Evolutionary conservation across 768 basidiomycete genomes (phyloP).

Genomic region (Hortiboletus flavorubellus): DNA sequence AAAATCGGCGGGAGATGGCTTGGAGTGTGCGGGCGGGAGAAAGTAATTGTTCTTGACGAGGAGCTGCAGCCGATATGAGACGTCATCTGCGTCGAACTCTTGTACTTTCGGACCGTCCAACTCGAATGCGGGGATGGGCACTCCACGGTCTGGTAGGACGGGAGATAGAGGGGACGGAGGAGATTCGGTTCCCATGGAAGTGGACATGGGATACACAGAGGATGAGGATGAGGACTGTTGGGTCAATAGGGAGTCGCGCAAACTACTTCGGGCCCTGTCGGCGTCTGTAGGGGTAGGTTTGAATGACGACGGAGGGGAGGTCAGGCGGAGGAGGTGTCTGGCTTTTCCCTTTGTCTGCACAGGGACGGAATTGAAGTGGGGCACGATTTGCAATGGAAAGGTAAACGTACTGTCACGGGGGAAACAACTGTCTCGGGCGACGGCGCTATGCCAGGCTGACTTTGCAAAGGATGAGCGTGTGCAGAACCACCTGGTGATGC

Average conservation of each 20-base stretch:
- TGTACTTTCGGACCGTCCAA: slow-evolving; percentile 48
- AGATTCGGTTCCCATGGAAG: slow-evolving; percentile 63
- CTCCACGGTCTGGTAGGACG: slow-evolving; percentile 38
- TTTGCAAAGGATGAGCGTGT: slow-evolving; percentile 1
- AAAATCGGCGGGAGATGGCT: slow-evolving; percentile 70
- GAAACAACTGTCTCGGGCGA: slow-evolving; percentile 12
- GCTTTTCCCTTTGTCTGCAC: slow-evolving; percentile 33
- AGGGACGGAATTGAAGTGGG: slow-evolving; percentile 15
- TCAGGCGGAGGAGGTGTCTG: slow-evolving; percentile 35
- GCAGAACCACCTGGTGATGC: not conserved
- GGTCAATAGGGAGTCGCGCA: slow-evolving; percentile 54
- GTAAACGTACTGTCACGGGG: slow-evolving; percentile 21
- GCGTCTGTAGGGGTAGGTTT: slow-evolving; percentile 25
- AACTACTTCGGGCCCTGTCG: slow-evolving; percentile 49
- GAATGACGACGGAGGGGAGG: slow-evolving; percentile 35
- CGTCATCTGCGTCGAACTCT: slow-evolving; percentile 69
- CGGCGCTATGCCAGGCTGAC: slow-evolving; percentile 12
- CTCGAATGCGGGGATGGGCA: slow-evolving; percentile 45
- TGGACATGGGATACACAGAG: slow-evolving; percentile 74
- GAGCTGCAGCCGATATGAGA: slow-evolving; percentile 78
- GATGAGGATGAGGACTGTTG: slow-evolving; percentile 68
- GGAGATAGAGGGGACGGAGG: slow-evolving; percentile 61
- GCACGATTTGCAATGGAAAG: slow-evolving; percentile 7
- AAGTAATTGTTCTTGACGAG: slow-evolving; percentile 88
- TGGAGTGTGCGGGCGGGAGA: slow-evolving; percentile 82